phyloP scores from a whole-genome alignment of 345 rosid genomes.

The Rhodomyrtus tomentosa region DNA sequence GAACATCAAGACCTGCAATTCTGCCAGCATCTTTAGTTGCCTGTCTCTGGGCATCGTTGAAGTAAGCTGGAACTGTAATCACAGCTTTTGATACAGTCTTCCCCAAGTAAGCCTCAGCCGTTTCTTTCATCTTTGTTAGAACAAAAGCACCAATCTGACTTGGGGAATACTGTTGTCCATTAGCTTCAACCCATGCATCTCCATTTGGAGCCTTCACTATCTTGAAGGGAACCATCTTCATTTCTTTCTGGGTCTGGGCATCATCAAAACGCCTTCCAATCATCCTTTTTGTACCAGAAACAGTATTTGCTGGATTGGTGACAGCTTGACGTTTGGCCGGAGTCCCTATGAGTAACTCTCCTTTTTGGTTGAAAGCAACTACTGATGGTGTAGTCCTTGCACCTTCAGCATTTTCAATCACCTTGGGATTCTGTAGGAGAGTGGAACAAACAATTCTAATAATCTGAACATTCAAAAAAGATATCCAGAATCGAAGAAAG shows the following conservation, averaged over 20 bases:
- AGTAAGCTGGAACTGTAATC: constrained; percentile 85
- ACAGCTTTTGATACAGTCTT: constrained; percentile 67
- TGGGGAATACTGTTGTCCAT: constrained; percentile 79
- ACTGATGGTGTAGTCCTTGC: constrained; percentile 88
- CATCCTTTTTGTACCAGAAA: constrained; percentile 71
- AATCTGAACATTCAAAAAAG: background rate
- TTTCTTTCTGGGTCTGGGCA: constrained; percentile 72
- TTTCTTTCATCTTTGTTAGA: constrained; percentile 84
- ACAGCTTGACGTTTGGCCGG: constrained; percentile 96
- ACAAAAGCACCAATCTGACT: constrained; percentile 82
- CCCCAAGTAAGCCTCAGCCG: constrained; percentile 79
- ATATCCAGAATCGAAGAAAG: no score
- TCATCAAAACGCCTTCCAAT: constrained; percentile 78
- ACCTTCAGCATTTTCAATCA: constrained; percentile 89
- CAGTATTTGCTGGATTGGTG: constrained; percentile 71
- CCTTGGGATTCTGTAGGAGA: constrained; percentile 54
- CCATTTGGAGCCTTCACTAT: constrained; percentile 86
- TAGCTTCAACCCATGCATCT: constrained; percentile 90
- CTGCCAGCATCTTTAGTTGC: constrained; percentile 97
- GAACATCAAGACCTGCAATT: constrained; percentile 82
- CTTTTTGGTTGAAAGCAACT: constrained; percentile 68
- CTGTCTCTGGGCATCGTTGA: constrained; percentile 94
- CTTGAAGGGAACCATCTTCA: constrained; percentile 85
- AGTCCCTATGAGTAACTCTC: constrained; percentile 74
- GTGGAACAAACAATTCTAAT: background rate